Percentiles rank a stretch among this genome's conserved stretches.
These are phyloP conservation scores for Corrigiola litoralis DNA, from an alignment of 179 eudicot species.

Conservation along the genomic window DNA sequence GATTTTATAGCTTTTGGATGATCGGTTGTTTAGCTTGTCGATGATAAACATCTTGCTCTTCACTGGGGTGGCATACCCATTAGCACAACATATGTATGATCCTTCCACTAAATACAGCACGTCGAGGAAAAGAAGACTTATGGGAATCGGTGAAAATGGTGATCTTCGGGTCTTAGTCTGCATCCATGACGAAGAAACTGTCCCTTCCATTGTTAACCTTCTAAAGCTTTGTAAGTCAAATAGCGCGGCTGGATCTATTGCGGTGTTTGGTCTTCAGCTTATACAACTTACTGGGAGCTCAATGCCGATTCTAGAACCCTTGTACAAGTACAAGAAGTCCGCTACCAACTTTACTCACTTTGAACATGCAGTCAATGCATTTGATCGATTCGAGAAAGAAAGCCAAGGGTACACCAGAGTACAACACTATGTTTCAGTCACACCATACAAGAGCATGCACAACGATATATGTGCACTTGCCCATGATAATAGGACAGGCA, in stretches of 20 bases:
- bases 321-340: conserved; percentile 19
- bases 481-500: conserved; percentile 30
- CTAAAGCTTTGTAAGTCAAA: conserved; percentile 25
- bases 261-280: conserved; percentile 31
- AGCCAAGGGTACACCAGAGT: conserved; percentile 22
- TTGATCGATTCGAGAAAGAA: conserved; percentile 19
- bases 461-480: conserved; percentile 36
- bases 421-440: conserved; percentile 32
- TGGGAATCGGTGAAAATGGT: conserved; percentile 2
- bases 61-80: conserved; percentile 27
- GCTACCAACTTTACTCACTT: neutral
- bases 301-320: conserved; percentile 32
- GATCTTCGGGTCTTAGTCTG: conserved; percentile 35
- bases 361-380: conserved; percentile 29
- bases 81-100: conserved; percentile 23
- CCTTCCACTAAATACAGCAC: conserved; percentile 21
- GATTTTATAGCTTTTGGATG: conserved; percentile 19
- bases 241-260: conserved; percentile 13
- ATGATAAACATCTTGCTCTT: conserved; percentile 25
- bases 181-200: conserved; percentile 32
- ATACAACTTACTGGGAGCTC: conserved; percentile 33
- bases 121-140: conserved; percentile 2
- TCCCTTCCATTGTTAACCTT: conserved; percentile 22
- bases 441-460: conserved; percentile 38
- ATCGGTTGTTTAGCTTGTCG: conserved; percentile 16